Conservation (phyloP, 1,284 basidiomycete genomes). For the Ceratobasidium sp. region DNA sequence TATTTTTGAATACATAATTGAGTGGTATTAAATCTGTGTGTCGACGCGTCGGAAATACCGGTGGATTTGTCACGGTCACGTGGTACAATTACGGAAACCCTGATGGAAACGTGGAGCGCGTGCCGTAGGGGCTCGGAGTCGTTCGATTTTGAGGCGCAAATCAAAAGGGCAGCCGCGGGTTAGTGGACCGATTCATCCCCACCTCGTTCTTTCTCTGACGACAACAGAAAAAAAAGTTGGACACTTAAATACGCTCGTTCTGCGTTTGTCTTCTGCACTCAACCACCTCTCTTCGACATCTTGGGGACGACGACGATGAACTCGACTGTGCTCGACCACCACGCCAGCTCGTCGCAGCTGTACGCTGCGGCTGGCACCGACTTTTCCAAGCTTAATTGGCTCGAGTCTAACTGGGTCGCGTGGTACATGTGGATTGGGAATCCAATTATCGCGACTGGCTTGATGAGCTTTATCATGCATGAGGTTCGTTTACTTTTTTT, state of each 20-base stretch:
- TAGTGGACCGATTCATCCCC: constrained; percentile 2
- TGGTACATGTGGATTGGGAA: constrained; percentile 92
- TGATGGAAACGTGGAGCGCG: constrained; percentile 35
- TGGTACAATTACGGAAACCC: constrained; percentile 13
- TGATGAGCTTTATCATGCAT: constrained; percentile 94
- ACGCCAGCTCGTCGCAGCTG: constrained; percentile 49
- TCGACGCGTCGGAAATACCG: neutral
- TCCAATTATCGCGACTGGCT: constrained; percentile 93
- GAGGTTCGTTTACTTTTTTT: constrained; percentile 71
- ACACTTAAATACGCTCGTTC: neutral
- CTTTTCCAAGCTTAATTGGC: constrained; percentile 75
- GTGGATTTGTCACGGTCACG: constrained; percentile 6
- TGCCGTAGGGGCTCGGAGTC: constrained; percentile 17
- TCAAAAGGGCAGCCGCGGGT: constrained; percentile 2
- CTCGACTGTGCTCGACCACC: constrained; percentile 42
- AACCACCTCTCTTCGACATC: neutral
- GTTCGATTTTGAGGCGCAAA: constrained; percentile 41
- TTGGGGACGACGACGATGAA: constrained; percentile 24
- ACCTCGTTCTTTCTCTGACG: constrained; percentile 7
- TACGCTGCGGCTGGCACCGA: constrained; percentile 72
- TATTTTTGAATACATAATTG: neutral
- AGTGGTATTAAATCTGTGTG: constrained; percentile 16
- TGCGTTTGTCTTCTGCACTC: neutral
- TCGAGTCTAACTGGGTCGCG: constrained; percentile 83
- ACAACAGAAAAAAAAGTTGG: neutral